Base-by-base conservation (phyloP, 495 filamentous ascomycete genomes). In the Beverwykella pulmonaria region DNA sequence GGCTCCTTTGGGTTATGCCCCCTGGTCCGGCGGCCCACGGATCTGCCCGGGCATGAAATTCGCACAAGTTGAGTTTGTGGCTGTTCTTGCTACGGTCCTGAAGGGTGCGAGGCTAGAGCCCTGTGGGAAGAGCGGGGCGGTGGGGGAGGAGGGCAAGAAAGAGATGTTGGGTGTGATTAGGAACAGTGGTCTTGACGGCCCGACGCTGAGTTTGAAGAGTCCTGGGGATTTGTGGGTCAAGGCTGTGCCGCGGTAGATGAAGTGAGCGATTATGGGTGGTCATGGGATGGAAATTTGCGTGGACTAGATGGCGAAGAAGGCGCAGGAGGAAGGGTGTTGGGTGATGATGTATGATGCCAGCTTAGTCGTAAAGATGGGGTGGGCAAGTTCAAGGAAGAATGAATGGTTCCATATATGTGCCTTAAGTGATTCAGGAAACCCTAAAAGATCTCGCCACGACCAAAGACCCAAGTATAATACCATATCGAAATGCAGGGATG, bases 11-110 rank as follows among this genome's bases (percentile, higher is more conserved):
- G 63, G 53, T 14, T 71, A 68, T 25, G 12, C 23, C 1, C 50
- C 54, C 22, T 71, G 69, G 69, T 54, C 64, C 36, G 9, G 12
- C 0, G 69, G 69, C 10, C 69, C 69, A n/a, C 59, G 65, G 1
- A 34, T 65, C 23, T 68, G 64, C 47, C 60, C 64, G 14, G 69
- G 69, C 49, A 64, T 66, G 59, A 71, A 71, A 41, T 67, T 71
- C 53, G 32, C 68, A 3, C 68, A 67, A 48, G 69, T 71, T 5
- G 69, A 71, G 34, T 67, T 68, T 29, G 61, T 47, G 2, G 69
- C 47, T 1, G 69, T 68, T 0, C 14, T 71, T 22, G 52, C 47
- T 34, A 58, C 49, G 6, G 48, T 65, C n/a, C 15, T 65, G 36
- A n/a, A 20, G 19, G 39, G 20, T 1, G 44, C 25, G 20, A 20